These are phyloP conservation scores for Dianthus caryophyllus DNA, from an alignment of 148 eudicot genomes.

Conservation along the genomic window DNA sequence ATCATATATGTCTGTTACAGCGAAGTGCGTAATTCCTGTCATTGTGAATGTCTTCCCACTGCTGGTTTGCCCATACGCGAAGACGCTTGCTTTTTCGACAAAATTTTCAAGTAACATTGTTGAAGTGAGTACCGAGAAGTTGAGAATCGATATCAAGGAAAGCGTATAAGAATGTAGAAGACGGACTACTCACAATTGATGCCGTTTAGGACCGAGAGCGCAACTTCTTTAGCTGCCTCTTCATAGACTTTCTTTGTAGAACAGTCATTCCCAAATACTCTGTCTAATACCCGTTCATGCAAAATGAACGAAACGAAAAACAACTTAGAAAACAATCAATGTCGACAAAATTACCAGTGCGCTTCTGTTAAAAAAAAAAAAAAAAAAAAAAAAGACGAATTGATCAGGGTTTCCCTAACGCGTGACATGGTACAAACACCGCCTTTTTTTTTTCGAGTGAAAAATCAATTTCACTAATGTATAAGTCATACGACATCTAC, in stretches of 20 bases:
- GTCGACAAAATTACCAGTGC: not conserved
- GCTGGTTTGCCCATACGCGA: conserved; percentile 94
- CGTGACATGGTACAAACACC: no score
- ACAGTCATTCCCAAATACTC: conserved; percentile 60
- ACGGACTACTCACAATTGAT: conserved; percentile 52
- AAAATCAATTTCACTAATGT: no score
- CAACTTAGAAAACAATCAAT: not conserved
- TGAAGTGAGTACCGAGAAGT: not conserved
- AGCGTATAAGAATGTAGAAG: conserved; percentile 2
- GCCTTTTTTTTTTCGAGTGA: no score
- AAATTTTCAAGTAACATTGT: not conserved
- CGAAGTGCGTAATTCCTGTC: conserved; percentile 60
- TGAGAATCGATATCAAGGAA: not conserved
- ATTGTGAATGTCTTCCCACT: conserved; percentile 92
- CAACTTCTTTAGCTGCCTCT: conserved; percentile 65
- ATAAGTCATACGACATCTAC: no score
- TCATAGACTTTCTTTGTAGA: conserved; percentile 71
- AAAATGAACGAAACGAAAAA: not conserved
- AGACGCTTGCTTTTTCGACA: conserved; percentile 55
- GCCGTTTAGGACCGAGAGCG: conserved; percentile 74
- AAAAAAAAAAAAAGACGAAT: no score
- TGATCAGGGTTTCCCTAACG: no score
- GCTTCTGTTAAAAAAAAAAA: not conserved
- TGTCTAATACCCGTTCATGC: conserved; percentile 37
- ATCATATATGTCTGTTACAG: conserved; percentile 62